Evolutionary conservation across 805 yeast species (phyloP).

Genomic region (Metschnikowia hibisci): DNA sequence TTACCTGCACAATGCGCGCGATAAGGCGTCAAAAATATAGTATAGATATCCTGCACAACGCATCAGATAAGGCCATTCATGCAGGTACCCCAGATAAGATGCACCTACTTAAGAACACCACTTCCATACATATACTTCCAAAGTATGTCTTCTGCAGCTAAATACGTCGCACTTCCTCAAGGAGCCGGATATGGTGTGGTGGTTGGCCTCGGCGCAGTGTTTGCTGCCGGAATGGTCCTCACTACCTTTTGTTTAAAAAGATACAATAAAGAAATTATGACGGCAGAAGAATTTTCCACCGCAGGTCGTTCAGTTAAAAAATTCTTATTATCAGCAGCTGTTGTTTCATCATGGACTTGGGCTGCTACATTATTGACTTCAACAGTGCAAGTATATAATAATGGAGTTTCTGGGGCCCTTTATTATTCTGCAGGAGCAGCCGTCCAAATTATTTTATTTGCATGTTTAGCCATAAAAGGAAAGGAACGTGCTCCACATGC

Average conservation of each 20-base stretch:
- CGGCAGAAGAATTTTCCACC: slow-evolving; percentile 91
- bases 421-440: slow-evolving; percentile 91
- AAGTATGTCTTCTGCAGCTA: slow-evolving; percentile 18
- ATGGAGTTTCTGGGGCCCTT: slow-evolving; percentile 77
- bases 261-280: slow-evolving; percentile 80
- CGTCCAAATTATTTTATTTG: slow-evolving; percentile 81
- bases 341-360: slow-evolving; percentile 89
- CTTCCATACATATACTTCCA: not conserved
- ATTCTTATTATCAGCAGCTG: slow-evolving; percentile 83
- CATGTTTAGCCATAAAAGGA: slow-evolving; percentile 82
- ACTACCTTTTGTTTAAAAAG: slow-evolving; percentile 68
- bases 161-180: slow-evolving; percentile 49
- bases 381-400: slow-evolving; percentile 70
- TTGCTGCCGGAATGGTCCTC: slow-evolving; percentile 73
- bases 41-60: no score
- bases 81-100: no score
- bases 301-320: slow-evolving; percentile 88
- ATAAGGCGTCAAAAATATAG: no score
- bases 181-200: slow-evolving; percentile 87
- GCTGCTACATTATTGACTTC: slow-evolving; percentile 52
- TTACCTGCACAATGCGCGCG: no score
- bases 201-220: slow-evolving; percentile 80
- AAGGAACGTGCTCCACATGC: slow-evolving; percentile 88
- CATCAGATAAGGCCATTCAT: no score
- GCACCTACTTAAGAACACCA: not conserved